Evolutionary conservation across 345 rosid genomes (phyloP).

Genomic region (Corymbia maculata): DNA sequence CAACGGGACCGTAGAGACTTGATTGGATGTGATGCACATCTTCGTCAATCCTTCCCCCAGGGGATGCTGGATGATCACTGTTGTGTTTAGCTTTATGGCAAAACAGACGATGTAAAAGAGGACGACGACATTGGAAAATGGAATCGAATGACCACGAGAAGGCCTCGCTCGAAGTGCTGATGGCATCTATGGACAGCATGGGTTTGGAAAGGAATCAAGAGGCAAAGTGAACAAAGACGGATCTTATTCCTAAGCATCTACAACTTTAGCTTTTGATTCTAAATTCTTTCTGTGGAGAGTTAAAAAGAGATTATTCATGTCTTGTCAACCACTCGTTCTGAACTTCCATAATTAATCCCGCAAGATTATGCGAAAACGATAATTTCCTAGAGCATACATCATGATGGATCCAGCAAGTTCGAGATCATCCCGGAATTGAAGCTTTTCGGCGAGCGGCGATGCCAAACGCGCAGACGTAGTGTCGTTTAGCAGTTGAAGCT

Average conservation of each 20-base stretch:
- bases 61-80: not conserved
- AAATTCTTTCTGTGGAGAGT: not conserved
- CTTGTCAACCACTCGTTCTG: not conserved
- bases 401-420: not conserved
- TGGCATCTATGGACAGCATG: not conserved
- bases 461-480: not conserved
- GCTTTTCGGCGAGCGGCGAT: not conserved
- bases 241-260: not conserved
- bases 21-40: not conserved
- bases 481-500: not conserved
- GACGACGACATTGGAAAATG: not conserved
- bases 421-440: not conserved
- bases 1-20: not conserved
- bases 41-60: not conserved
- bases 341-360: not conserved
- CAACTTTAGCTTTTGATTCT: not conserved
- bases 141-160: not conserved
- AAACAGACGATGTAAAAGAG: not conserved
- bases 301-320: not conserved
- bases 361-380: not conserved
- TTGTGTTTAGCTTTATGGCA: not conserved
- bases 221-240: not conserved
- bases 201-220: not conserved
- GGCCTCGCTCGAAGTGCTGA: not conserved
- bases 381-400: not conserved